Evolutionary conservation across 202 grass and related monocot species (phyloP), one percentile per base, ranked within the genome.

Genomic region (Eragrostis tef): DNA sequence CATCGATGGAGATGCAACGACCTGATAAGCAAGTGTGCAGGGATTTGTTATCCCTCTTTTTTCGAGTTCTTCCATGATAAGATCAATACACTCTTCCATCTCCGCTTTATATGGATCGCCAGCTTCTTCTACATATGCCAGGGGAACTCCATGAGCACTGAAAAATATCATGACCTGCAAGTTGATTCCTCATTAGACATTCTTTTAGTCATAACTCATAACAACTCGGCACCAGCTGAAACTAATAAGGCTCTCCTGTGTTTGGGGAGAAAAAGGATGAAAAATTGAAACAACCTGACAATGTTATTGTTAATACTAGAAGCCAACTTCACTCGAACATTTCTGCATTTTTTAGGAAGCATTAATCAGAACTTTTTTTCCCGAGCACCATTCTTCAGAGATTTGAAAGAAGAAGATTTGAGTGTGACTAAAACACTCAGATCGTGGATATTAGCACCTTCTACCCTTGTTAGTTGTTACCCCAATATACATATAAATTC

Each of bases 121-220:
- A 75, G 92, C 94, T 95, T 95, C 92, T 88, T 98, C 92, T 54
- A 98, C 95, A 77, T 98, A 98, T 75, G 96, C 96, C 59, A 98
- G 74, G 67, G 96, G 96, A 51, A 98, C 96, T 79, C 96, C 96
- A 86, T 98, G 96, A 86, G 96, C 96, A 90, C 96, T 98, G 90
- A 98, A 98, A 93, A 98, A 98, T 88, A 98, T 88, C 96, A 93
- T 95, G 52, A 90, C 96, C 96, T 95, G 72, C 77, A 83, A 79
- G n/a, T 79, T 66, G 73, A 82, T 82, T 41, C 80, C 61, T 56
- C 64, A 85, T 78, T 63, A 86, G 25, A 71, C 29, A 29, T 77
- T 56, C 43, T 46, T 41, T 54, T 36, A 58, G 79, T 41, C 15
- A 51, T n/a, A n/a, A n/a, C n/a, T n/a, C n/a, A n/a, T 79, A 52